Evolutionary conservation across 2,329 filamentous ascomycete species (phyloP).

Genomic region (Ceratocystis harringtonii): DNA sequence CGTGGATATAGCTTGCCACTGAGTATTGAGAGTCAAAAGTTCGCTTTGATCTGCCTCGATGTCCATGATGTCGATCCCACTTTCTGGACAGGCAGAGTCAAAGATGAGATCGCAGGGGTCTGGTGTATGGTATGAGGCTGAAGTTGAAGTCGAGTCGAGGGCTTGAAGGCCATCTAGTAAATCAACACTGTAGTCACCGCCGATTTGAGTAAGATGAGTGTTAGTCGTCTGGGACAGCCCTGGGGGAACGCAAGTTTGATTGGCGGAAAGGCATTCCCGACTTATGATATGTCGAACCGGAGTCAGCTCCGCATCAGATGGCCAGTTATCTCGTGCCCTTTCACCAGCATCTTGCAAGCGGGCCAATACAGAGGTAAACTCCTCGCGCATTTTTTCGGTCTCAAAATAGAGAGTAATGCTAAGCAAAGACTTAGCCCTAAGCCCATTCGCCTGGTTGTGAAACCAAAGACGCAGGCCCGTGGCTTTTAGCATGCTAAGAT

Average conservation of each 20-base stretch:
- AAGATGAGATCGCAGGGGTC: neutral
- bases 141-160: neutral
- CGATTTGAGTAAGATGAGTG: neutral
- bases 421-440: neutral
- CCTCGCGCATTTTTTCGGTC: neutral
- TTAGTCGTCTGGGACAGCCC: neutral
- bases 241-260: neutral
- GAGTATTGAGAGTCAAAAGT: neutral
- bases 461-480: neutral
- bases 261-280: neutral
- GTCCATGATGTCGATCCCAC: neutral
- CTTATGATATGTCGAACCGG: neutral
- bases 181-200: neutral
- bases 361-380: neutral
- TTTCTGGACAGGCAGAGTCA: neutral
- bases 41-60: neutral
- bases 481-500: neutral
- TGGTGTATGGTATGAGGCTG: neutral
- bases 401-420: neutral
- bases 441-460: neutral
- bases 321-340: neutral
- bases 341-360: neutral
- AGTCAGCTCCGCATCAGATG: neutral
- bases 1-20: neutral
- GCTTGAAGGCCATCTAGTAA: neutral